Conservation (phyloP, 768 basidiomycete genomes). For the Podaxis sp. region DNA sequence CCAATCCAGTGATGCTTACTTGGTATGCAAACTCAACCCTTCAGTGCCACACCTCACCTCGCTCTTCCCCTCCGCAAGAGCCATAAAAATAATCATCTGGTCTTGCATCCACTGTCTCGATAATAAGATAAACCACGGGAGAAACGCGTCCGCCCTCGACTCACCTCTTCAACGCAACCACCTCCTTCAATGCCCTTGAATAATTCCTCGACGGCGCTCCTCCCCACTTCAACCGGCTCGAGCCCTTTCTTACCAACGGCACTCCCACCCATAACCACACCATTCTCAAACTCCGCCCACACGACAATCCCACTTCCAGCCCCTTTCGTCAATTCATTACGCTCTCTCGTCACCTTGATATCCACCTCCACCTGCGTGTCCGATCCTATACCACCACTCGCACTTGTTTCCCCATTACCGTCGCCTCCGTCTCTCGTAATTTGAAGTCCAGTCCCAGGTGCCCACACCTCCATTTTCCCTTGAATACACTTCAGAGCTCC, state of each 20-base stretch:
- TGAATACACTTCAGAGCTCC: conserved; percentile 49
- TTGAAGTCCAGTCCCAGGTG: neutral
- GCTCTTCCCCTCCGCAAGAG: conserved; percentile 65
- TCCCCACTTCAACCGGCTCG: conserved; percentile 47
- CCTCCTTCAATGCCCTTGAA: conserved; percentile 55
- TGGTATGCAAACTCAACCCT: conserved; percentile 67
- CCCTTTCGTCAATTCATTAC: conserved; percentile 45
- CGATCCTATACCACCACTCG: conserved; percentile 12
- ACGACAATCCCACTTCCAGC: conserved; percentile 71
- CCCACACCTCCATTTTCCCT: conserved; percentile 28
- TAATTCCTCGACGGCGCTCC: conserved; percentile 59
- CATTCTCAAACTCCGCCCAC: conserved; percentile 71
- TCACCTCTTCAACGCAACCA: conserved; percentile 74
- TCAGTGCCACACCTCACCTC: conserved; percentile 51
- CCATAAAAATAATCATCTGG: conserved; percentile 77
- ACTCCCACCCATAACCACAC: conserved; percentile 68
- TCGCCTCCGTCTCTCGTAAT: conserved; percentile 17
- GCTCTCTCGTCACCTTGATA: conserved; percentile 41
- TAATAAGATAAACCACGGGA: neutral
- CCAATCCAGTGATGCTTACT: conserved; percentile 38
- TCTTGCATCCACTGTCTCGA: conserved; percentile 53
- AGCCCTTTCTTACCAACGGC: conserved; percentile 56
- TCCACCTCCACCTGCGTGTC: conserved; percentile 32
- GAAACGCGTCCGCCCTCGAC: conserved; percentile 2
- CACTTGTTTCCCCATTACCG: neutral